A percentile compares a stretch with the other conserved stretches of the same genome.
These are phyloP conservation scores for Zasmidium cellare DNA, from an alignment of 2,329 filamentous ascomycete genomes.

Conservation along the genomic window DNA sequence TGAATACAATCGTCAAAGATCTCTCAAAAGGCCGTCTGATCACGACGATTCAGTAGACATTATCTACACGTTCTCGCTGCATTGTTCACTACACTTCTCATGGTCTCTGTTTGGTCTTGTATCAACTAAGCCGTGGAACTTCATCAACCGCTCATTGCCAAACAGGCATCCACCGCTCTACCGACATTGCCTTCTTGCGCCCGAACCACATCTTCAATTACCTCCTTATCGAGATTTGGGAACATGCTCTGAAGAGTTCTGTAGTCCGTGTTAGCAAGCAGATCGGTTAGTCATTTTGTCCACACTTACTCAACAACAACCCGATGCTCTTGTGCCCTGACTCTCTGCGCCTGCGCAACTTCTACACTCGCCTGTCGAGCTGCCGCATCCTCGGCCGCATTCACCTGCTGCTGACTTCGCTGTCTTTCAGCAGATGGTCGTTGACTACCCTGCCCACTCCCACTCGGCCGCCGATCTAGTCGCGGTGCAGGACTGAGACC, in stretches of 20 bases:
- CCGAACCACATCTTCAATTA: constrained; percentile 95
- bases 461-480: constrained; percentile 21
- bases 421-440: constrained; percentile 22
- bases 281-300: not conserved
- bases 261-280: constrained; percentile 5
- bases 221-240: constrained; percentile 85
- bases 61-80: not conserved
- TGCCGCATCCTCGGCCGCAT: constrained; percentile 82
- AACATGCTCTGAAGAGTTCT: constrained; percentile 92
- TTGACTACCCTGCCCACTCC: constrained; percentile 29
- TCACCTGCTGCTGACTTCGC: constrained; percentile 40
- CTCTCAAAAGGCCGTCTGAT: too few species aligned
- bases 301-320: constrained; percentile 75
- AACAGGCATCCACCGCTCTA: constrained; percentile 49
- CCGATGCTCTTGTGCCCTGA: constrained; percentile 80
- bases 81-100: not conserved
- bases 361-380: constrained; percentile 89
- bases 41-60: not conserved
- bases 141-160: constrained; percentile 40
- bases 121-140: constrained; percentile 1
- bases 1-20: too few species aligned
- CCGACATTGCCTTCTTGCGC: constrained; percentile 78
- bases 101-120: not conserved
- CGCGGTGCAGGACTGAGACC: constrained; percentile 45
- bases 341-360: constrained; percentile 78